Evolutionary conservation across 225 moss, liverwort and hornwort species (phyloP), one percentile per base, ranked within the genome.

Genomic region (Pseudisothecium myosuroides): DNA sequence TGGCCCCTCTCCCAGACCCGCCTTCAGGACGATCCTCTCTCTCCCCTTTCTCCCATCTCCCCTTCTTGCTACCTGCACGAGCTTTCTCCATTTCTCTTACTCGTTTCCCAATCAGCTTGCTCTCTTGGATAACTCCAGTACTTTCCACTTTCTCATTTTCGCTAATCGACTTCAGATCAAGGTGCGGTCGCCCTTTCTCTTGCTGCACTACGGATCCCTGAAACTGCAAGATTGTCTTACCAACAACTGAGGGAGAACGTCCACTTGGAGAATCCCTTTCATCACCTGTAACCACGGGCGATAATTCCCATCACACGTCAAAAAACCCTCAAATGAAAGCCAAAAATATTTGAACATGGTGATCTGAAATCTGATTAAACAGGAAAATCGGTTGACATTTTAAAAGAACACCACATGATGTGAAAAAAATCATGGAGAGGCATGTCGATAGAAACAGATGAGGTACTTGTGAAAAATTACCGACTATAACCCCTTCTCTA

Each of bases 21-120:
- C 87, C 89, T 87, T 89, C 94, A 83, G 92, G 91, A 41, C 55
- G 89, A 39, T 87, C 94, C 27, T 88, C 95, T 34, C 49, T 85
- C 39, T 92, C 92, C 36, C 88, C 90, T 88, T 90, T 95, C 59
- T 92, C 92, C 90, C 93, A 93, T 78, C 94, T 98, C 76, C 93
- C 94, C 85, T 93, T 95, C 89, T 95, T 95, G 65, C 67, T 65
- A 55, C 85, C 87, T 54, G 88, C 86, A 50, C 89, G 89, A 84
- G 86, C 63, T 86, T 88, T 91, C 80, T 95, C 93, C 59, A 45
- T 24, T 47, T 93, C 95, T 79, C 95, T 80, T 55, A 90, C 89
- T 37, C 93, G 91, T 82, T 95, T 95, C 37, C 89, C 90, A 85
- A 90, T 58, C 24, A 76, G 47, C 62, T 92, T 94, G 34, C 90